Base-by-base conservation (phyloP, 768 basidiomycete genomes). In the Cystoderma amianthinum region DNA sequence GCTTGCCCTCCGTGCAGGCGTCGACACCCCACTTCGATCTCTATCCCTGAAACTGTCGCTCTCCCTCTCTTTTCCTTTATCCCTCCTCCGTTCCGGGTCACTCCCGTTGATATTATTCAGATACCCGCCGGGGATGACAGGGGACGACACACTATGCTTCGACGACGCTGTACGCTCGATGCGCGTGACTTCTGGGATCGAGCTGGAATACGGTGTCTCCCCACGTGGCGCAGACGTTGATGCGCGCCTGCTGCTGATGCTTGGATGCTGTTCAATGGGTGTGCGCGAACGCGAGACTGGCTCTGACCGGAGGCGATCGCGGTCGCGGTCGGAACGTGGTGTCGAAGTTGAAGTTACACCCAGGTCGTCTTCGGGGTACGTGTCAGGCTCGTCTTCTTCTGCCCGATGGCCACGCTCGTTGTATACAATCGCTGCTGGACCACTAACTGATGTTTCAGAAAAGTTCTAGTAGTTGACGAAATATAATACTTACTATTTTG, bases 391-490 rank as follows among this genome's bases (percentile, higher is more conserved):
- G 24, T 85, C 84, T 54, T 88, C 85, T 24, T 85, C 83, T 3
- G 73, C 68, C 41, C 84, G 75, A 47, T 79, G 77, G 0, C 85
- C 85, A 39, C 83, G 73, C 60, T 89, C 85, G 54, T 85, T 88
- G 62, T 85, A 88, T 9, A 89, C 75, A 42, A 89, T 89, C 5
- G 80, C 77, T 1, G 85, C 85, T 2, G 85, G 85, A 13, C 85
- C 85, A 45, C 85, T 87, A 45, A 20, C 32, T 16, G 45, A n/a
- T 33, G 45, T 7, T 13, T 30, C 28, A 30, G 28, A 15, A 9
- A 9, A 30, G 28, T 9, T 30, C 10, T 30, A 30, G 9, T 30
- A 15, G 15, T 30, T 30, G 19, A 28, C 36, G 22, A 34, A 17
- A 30, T 32, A 21, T 12, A 7, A 38, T 20, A 61, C 82, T 62